Base-by-base conservation (phyloP, 2,329 filamentous ascomycete genomes). In the Sporothrix humicola region DNA sequence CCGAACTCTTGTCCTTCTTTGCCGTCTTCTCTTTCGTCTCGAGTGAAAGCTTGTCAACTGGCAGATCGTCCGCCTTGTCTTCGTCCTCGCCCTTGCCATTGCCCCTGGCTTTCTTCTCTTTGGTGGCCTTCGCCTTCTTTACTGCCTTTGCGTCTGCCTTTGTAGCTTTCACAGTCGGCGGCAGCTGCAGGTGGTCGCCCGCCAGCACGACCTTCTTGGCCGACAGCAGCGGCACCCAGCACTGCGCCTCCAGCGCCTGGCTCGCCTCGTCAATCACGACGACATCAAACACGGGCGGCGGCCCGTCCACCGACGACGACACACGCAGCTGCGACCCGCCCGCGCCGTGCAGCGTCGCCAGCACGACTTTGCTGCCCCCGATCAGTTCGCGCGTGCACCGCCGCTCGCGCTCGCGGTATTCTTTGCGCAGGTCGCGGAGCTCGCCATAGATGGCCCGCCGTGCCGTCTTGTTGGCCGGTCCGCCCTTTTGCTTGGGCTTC, bases 221-320 rank as follows among this genome's bases (percentile, higher is more conserved):
- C 56, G 89, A 87, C 20, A 98, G 83, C 65, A 99, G 83, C 12
- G 96, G 91, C 70, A 98, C 95, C 96, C 96, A 99, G 83, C 95
- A 98, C 82, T 98, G 95, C 0, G 96, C 95, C 82, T 99, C 96
- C 10, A 98, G 86, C 1, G 96, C 96, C 81, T 99, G 96, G 80
- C 93, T 97, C 4, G 95, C 96, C 83, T 99, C 96, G 79, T 99
- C 96, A 73, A 99, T 94, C 75, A 99, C 91, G 42, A 99, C 93
- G 4, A 97, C 92, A 81, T 99, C 96, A 76, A 99, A 99, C 71
- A 89, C 84, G 79, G 97, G 90, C 75, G 91, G 88, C 17, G 56
- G 69, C 0, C 23, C 20, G 65, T 72, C 71, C 13, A 31, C 50
- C 58, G 20, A 26, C 42, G 31, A 31, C 10, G 61, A 56, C 2